Conservation (phyloP, 495 filamentous ascomycete species). For the Antarctomyces pellizariae region DNA sequence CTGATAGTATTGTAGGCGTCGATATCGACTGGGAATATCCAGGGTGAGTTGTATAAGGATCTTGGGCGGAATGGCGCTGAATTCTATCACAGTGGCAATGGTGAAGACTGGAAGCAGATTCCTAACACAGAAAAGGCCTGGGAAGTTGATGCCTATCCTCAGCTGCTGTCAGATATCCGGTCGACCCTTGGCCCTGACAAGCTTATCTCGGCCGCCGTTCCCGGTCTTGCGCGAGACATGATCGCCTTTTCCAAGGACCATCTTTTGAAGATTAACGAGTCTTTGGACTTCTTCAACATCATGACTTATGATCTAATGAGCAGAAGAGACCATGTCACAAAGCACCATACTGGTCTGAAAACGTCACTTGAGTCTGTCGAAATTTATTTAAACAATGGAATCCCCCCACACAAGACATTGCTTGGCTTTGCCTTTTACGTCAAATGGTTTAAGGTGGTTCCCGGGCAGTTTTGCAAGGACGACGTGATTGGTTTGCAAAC, state of each 20-base stretch:
- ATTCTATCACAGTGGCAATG: slow-evolving; percentile 32
- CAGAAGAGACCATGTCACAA: slow-evolving; percentile 41
- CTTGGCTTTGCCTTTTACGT: slow-evolving; percentile 55
- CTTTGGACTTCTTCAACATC: slow-evolving; percentile 52
- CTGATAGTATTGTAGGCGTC: slow-evolving; percentile 14
- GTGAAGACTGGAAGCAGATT: slow-evolving; percentile 44
- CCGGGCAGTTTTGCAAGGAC: slow-evolving; percentile 20
- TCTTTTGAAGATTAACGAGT: slow-evolving; percentile 34
- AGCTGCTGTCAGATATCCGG: slow-evolving; percentile 35
- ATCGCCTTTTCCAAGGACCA: slow-evolving; percentile 43
- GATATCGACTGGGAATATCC: slow-evolving; percentile 74
- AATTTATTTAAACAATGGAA: slow-evolving; percentile 34
- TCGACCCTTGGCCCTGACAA: slow-evolving; percentile 32
- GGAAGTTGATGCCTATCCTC: slow-evolving; percentile 41
- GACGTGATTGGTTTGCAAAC: slow-evolving; percentile 38
- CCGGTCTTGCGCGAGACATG: slow-evolving; percentile 45
- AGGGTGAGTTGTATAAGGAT: slow-evolving; percentile 17
- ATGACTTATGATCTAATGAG: slow-evolving; percentile 71
- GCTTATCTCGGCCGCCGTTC: slow-evolving; percentile 45
- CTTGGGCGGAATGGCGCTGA: background rate
- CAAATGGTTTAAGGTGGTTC: slow-evolving; percentile 44
- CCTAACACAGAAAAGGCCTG: slow-evolving; percentile 36
- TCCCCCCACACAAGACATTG: slow-evolving; percentile 32
- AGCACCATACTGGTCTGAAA: slow-evolving; percentile 37
- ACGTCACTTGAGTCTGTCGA: slow-evolving; percentile 29